phyloP scores from a whole-genome alignment of 352 stramenopile species.

The Globisporangium perplexum region DNA sequence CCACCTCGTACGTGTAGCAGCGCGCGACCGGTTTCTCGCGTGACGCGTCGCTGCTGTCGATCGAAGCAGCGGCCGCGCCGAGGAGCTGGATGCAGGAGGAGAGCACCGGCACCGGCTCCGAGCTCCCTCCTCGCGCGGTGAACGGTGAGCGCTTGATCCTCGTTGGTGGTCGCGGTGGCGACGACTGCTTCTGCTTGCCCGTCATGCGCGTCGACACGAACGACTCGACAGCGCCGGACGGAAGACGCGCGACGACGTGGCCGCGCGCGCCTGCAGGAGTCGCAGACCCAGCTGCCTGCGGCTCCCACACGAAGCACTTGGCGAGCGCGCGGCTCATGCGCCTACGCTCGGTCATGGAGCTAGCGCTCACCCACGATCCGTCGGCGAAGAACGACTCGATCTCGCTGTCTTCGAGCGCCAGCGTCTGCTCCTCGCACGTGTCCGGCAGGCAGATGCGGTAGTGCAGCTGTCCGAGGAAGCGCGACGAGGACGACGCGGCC shows the following conservation, averaged over 20 bases:
- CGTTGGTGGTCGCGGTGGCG: not conserved
- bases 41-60: not conserved
- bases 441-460: constrained; percentile 48
- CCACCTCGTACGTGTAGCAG: constrained; percentile 42
- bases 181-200: constrained; percentile 7
- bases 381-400: constrained; percentile 44
- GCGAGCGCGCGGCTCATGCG: constrained; percentile 23
- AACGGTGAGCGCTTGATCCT: constrained; percentile 23
- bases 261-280: constrained; percentile 1
- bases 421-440: constrained; percentile 41
- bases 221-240: constrained; percentile 19
- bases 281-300: not conserved
- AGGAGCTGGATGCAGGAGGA: constrained; percentile 45
- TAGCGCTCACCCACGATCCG: constrained; percentile 29
- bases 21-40: not conserved
- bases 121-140: constrained; percentile 15
- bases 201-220: constrained; percentile 7
- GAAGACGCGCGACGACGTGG: constrained; percentile 25
- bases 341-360: constrained; percentile 6
- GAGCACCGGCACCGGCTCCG: constrained; percentile 9
- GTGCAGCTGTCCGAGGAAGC: constrained; percentile 9
- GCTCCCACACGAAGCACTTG: constrained; percentile 28
- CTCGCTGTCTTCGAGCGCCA: constrained; percentile 39
- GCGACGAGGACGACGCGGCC: constrained; percentile 1
- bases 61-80: constrained; percentile 13